Conservation (phyloP, 805 yeast species). For the Hanseniaspora occidentalis region DNA sequence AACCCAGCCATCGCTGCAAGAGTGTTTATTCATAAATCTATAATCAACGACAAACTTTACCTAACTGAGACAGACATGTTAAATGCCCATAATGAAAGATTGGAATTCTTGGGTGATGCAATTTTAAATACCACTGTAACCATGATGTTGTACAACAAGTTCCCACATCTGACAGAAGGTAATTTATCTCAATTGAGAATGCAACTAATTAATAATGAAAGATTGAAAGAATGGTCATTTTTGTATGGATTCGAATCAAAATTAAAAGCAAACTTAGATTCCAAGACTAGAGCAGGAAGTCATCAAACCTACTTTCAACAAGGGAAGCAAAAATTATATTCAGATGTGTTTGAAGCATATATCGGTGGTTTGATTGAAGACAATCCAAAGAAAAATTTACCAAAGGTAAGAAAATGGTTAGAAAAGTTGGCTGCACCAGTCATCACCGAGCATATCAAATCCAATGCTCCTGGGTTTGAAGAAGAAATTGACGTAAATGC, state of each 20-base stretch:
- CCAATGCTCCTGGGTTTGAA: slow-evolving; percentile 24
- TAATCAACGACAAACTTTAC: slow-evolving; percentile 44
- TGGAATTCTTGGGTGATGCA: slow-evolving; percentile 88
- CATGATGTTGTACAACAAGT: slow-evolving; percentile 46
- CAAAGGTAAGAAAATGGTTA: slow-evolving; percentile 46
- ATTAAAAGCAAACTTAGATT: slow-evolving; percentile 39
- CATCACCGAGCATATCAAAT: slow-evolving; percentile 12
- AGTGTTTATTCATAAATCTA: slow-evolving; percentile 75
- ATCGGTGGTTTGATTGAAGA: slow-evolving; percentile 73
- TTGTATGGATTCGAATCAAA: slow-evolving; percentile 53
- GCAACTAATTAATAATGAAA: slow-evolving; percentile 57
- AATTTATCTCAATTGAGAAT: slow-evolving; percentile 61
- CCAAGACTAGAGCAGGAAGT: slow-evolving; percentile 17
- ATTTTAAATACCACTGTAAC: slow-evolving; percentile 65
- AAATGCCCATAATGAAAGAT: slow-evolving; percentile 65
- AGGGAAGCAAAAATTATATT: slow-evolving; percentile 59
- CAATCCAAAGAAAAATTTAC: slow-evolving; percentile 30
- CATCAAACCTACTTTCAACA: slow-evolving; percentile 23
- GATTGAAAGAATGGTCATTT: slow-evolving; percentile 56
- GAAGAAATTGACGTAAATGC: slow-evolving; percentile 46
- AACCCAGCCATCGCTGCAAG: slow-evolving; percentile 47
- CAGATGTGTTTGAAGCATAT: slow-evolving; percentile 91
- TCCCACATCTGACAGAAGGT: slow-evolving; percentile 72
- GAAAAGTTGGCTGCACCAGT: slow-evolving; percentile 36
- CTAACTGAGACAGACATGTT: slow-evolving; percentile 45